These are phyloP conservation scores for Aphanomyces stellatus DNA, from an alignment of 352 stramenopile genomes.

Conservation along the genomic window DNA sequence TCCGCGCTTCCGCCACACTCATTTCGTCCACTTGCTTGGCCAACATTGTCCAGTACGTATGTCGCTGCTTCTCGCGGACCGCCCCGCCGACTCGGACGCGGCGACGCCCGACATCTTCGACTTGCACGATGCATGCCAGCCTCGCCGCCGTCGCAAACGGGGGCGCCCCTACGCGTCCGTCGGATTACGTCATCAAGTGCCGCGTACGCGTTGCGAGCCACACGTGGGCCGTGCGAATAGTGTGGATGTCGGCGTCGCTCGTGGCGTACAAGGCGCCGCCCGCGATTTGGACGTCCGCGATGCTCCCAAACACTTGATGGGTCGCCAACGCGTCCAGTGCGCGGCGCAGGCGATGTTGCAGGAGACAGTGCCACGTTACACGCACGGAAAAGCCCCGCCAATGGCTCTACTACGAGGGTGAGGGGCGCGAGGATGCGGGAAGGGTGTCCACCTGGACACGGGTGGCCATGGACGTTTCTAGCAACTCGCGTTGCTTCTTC, in stretches of 20 bases:
- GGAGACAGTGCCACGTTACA: not conserved
- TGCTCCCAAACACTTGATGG: constrained; percentile 11
- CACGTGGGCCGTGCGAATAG: not conserved
- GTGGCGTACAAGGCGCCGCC: constrained; percentile 1
- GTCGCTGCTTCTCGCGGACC: not conserved
- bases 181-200: not conserved
- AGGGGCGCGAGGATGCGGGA: not conserved
- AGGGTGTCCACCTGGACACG: not conserved
- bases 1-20: not conserved
- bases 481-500: not conserved
- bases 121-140: not conserved
- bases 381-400: constrained; percentile 2
- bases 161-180: not conserved
- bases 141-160: not conserved
- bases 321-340: not conserved
- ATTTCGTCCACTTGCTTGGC: not conserved
- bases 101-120: not conserved
- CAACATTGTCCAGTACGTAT: constrained; percentile 1
- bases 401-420: not conserved
- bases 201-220: not conserved
- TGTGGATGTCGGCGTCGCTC: not conserved
- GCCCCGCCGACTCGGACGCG: not conserved
- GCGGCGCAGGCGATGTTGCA: not conserved
- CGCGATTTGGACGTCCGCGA: constrained; percentile 4
- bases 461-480: not conserved